Evolutionary conservation across 2,329 filamentous ascomycete genomes (phyloP), one percentile per base, ranked within the genome.

Genomic region (Leptographium lundbergii): DNA sequence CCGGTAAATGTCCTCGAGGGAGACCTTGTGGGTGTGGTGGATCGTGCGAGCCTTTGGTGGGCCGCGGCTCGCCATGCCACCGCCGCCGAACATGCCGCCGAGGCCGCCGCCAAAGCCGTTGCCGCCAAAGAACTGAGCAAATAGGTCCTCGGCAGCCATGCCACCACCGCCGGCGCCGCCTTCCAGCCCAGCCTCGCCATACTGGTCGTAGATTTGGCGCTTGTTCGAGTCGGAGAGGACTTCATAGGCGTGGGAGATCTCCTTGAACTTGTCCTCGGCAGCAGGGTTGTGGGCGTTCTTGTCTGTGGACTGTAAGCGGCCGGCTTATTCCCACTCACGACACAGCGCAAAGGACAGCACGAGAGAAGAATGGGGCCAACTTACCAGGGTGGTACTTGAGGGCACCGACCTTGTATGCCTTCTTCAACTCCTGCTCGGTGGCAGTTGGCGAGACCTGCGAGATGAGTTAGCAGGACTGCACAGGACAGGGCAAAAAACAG

Each of bases 241-340:
- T 78, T 99, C 94, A 75, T 97, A 99, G 62, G 94, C 94, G 70
- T 92, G 87, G 65, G 91, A 95, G 62, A 96, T 81, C 69, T 96
- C 91, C 79, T 99, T 97, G 86, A 99, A 99, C 75, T 96, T 99
- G 62, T 96, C 91, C 67, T 92, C 91, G 57, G 94, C 91, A 29
- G 86, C 88, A 48, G 91, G 91, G 78, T 95, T 95, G 78, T 94
- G 85, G 64, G 87, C 84, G 75, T 99, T 99, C 82, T 99, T 99
- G 75, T 99, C 92, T 95, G 66, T 47, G 22, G 29, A 61, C 39
- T 14, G 59, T 34, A 59, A 67, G 58, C 67, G 65, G 17, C 6
- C 19, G 7, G 4, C 34, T 11, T 24, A 2, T 51, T 13, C 19
- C 22, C 17, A 10, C 2, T 13, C 19, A 24, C 22, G 36, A 11